phyloP scores from a whole-genome alignment of 495 filamentous ascomycete species.

The Hypomontagnella monticulosa region DNA sequence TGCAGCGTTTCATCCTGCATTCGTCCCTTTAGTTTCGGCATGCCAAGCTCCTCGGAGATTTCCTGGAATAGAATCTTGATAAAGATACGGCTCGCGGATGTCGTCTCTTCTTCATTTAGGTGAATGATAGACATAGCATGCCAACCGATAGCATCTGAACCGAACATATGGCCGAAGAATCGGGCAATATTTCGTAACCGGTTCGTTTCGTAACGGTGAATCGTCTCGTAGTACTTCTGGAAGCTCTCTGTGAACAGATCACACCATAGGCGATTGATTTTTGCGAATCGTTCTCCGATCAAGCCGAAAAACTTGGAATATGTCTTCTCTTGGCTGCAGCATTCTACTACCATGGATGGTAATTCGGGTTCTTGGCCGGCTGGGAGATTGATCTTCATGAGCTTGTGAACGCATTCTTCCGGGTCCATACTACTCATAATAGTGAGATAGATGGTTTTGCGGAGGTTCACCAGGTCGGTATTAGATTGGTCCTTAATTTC shows the following conservation, averaged over 20 bases:
- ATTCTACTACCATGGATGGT: conserved; percentile 95
- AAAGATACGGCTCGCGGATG: conserved; percentile 93
- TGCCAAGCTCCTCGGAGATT: conserved; percentile 83
- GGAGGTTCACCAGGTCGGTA: conserved; percentile 90
- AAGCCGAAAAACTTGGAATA: conserved; percentile 97
- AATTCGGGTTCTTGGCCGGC: conserved; percentile 89
- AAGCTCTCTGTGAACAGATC: conserved; percentile 91
- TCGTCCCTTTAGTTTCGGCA: conserved; percentile 77
- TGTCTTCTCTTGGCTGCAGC: conserved; percentile 92
- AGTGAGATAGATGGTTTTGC: conserved; percentile 94
- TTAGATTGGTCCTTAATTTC: conserved; percentile 99
- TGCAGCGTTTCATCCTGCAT: conserved; percentile 81
- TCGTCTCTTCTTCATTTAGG: conserved; percentile 96
- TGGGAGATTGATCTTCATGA: conserved; percentile 91
- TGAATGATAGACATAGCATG: conserved; percentile 85
- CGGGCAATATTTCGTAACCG: conserved; percentile 91
- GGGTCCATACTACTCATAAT: conserved; percentile 96
- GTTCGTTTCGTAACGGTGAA: conserved; percentile 96
- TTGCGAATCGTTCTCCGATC: conserved; percentile 93
- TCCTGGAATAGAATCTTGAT: conserved; percentile 98
- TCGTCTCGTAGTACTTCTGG: conserved; percentile 93
- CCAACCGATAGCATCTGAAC: conserved; percentile 90
- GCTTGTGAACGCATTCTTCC: conserved; percentile 94
- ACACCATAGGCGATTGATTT: conserved; percentile 93
- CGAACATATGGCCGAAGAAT: conserved; percentile 92